Base-by-base conservation (phyloP, 2,329 filamentous ascomycete species). In the Diaporthe helianthi region DNA sequence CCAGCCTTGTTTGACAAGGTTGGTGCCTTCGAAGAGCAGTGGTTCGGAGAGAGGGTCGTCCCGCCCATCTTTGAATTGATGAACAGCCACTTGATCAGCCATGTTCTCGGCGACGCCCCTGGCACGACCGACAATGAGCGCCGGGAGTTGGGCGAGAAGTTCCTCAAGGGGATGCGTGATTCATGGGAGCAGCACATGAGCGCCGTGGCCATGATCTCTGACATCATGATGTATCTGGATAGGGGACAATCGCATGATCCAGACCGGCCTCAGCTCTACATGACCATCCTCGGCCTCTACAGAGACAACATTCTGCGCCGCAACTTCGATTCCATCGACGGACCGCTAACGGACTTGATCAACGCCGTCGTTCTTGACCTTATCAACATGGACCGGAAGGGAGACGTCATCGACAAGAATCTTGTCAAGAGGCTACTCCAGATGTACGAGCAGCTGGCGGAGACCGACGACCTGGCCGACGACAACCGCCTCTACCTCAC, bases 141-240 rank as follows among this genome's bases (percentile, higher is more conserved):
- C 67, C 86, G 93, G 55, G 87, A 91, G 52, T 91, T 92, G 44
- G 94, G 94, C 58, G 94, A 97, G 79, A 90, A 87, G 76, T 97
- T 98, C 73, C 80, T 99, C 69, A 88, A 88, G 67, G 91, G 89
- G 0, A 80, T 98, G 17, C 91, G 91, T 74, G 85, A 90, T 69
- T 89, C 90, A 2, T 99, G 94, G 93, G 89, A 94, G 71, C 92
- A 97, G 72, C 94, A 99, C 77, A 93, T 94, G 77, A 88, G 92
- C 68, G 94, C 92, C 53, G 97, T 97, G 93, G 94, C 93, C 77
- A 98, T 98, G 95, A 91, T 93, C 63, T 94, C 94, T 4, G 96
- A 98, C 79, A 93, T 98, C 38, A 85, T 98, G 64, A 98, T 98
- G 94, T 98, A 98, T 77, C 93, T 99, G 85, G 95, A 99, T 77